Base-by-base conservation (phyloP, 2,329 filamentous ascomycete species). In the Purpureocillium takamizusanense region DNA sequence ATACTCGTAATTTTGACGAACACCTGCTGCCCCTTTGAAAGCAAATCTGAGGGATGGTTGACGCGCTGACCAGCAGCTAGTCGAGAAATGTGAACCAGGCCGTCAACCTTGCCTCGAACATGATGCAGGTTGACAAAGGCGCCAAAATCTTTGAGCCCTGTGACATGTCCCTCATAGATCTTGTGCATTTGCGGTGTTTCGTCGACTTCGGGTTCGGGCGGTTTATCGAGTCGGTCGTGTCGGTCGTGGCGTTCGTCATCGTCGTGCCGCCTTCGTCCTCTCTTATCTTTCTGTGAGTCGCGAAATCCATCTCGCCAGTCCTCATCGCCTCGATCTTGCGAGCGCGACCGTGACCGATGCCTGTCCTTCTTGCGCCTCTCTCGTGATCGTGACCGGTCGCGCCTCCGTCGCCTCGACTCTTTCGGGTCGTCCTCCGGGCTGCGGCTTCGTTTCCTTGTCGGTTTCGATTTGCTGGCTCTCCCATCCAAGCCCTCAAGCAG, bases 1-100 rank as follows among this genome's bases (percentile, higher is more conserved):
- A 95, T 81, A 54, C 85, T 95, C 52, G 83, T 70, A 17, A 98
- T 83, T 59, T 98, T 98, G 51, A 97, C 86, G 59, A 92, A 94
- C 38, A 98, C 87, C 2, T 77, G 66, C 56, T 97, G 89, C 6
- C 84, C 86, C 43, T 77, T 74, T 3, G 82, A 75, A 4, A 98
- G 72, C 1, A 98, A 65, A 55, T 98, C 92, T 0, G 86, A 88
- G 0, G 92, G 92, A 56, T 97, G 86, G 46, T 90, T 92, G 31
- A 98, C 85, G 34, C 92, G 81, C 38, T 83, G 83, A 4, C 87
- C 86, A 42, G 89, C 81, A 36, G 82, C 77, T 60, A 98, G 83
- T 16, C 86, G 85, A 17, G 90, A 95, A 21, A 98, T 80, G 56
- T 98, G 92, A 1, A 98, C 90, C 46, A 98, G 69, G 0, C 92